Evolutionary conservation across 495 filamentous ascomycete species (phyloP), one percentile per base, ranked within the genome.

Genomic region (Xylaria venustula): DNA sequence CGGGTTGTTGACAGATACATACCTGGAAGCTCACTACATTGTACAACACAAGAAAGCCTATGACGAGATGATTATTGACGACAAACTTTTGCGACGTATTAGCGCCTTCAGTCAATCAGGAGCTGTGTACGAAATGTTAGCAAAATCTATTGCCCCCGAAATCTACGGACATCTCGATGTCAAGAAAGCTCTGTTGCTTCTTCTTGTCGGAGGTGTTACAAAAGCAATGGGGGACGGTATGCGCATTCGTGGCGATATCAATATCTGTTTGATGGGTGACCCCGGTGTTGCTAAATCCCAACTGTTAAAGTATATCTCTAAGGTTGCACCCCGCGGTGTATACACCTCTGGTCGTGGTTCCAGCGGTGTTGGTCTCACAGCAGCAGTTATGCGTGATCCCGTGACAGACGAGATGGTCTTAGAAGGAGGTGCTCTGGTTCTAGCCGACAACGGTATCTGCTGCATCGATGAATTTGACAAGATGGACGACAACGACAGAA

Each of bases 381-480:
- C 94, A 3, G 94, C 94, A 12, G 93, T 98, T 14, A 98, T 98
- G 94, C 88, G 94, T 55, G 94, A 98, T 70, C 94, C 94, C 1
- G 92, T 98, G 32, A 98, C 94, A 0, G 94, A 98, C 71, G 94
- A 98, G 72, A 98, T 98, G 95, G 89, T 98, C 12, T 83, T 98
- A 41, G 94, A 98, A 77, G 95, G 95, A 37, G 94, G 94, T 74
- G 94, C 94, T 14, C 81, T 98, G 22, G 94, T 98, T 32, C 81
- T 98, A 2, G 95, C 94, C 26, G 94, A 98, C 71, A 98, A 98
- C 68, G 94, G 94, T 65, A 95, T 96, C 75, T 98, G 94, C 86
- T 98, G 94, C 72, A 98, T 98, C 75, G 94, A 98, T 79, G 94
- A 98, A 73, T 98, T 98, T 71, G 94, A 98, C 81, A 98, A 98